Evolutionary conservation across 164 flowering plant genomes (phyloP).

Genomic region (Magnolia changhungtana): DNA sequence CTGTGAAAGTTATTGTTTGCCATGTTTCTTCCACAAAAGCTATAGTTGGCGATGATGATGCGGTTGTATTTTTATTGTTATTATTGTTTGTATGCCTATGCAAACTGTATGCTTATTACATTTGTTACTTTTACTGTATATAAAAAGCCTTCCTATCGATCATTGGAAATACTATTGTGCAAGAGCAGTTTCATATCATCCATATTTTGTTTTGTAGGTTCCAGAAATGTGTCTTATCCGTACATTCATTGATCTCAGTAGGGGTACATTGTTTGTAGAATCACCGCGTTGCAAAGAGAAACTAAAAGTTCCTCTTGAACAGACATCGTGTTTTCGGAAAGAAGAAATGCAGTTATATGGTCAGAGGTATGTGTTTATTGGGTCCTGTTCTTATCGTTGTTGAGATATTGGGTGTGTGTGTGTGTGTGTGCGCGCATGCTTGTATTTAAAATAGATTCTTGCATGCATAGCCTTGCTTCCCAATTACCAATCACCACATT

Average conservation of each 20-base stretch:
- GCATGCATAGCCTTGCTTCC: too few relatives aligned
- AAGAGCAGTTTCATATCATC: not conserved
- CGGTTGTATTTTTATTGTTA: too few relatives aligned
- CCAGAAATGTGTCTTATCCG: slow-evolving; percentile 77
- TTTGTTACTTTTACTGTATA: too few relatives aligned
- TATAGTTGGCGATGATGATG: too few relatives aligned
- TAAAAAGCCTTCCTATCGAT: not conserved
- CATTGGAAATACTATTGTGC: not conserved
- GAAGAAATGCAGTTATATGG: slow-evolving; percentile 51
- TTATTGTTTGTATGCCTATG: not conserved
- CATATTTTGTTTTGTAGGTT: slow-evolving; percentile 48
- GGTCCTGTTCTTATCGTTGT: too few relatives aligned
- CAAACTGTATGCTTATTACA: too few relatives aligned
- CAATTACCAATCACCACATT: too few relatives aligned
- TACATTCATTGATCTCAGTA: slow-evolving; percentile 56
- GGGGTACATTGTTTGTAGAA: slow-evolving; percentile 49
- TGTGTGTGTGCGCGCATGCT: too few relatives aligned
- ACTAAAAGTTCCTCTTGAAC: slow-evolving; percentile 48
- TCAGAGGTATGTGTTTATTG: slow-evolving; percentile 43
- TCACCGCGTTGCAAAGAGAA: slow-evolving; percentile 68
- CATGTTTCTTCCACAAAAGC: too few relatives aligned
- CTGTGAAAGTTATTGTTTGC: too few relatives aligned
- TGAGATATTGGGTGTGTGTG: too few relatives aligned
- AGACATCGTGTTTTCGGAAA: slow-evolving; percentile 23
- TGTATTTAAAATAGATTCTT: too few relatives aligned